Percentiles rank a stretch among this genome's conserved stretches.
Conservation (phyloP, 768 basidiomycete species). For the Agaricus sinodeliciosus region DNA sequence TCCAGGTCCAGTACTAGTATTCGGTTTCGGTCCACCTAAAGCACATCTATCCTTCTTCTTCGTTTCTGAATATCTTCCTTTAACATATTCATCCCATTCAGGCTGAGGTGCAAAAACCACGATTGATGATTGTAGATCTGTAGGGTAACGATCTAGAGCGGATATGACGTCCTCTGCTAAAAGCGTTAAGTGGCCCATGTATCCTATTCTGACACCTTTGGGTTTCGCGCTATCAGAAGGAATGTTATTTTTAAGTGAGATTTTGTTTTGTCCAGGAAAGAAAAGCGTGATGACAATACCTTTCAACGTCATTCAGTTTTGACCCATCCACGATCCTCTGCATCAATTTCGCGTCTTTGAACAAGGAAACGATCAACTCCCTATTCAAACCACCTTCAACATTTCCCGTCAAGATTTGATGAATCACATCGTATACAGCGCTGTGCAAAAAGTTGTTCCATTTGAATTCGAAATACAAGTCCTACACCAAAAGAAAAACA, state of each 20-base stretch:
- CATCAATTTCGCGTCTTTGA: constrained; percentile 81
- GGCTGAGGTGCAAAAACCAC: constrained; percentile 69
- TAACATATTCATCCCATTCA: constrained; percentile 87
- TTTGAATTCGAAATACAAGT: constrained; percentile 92
- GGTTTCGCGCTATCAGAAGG: constrained; percentile 51
- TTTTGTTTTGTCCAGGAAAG: background rate
- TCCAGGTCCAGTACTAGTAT: constrained; percentile 27
- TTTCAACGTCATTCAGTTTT: constrained; percentile 66
- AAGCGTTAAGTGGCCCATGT: constrained; percentile 95
- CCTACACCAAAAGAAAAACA: constrained; percentile 38
- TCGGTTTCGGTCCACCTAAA: constrained; percentile 82
- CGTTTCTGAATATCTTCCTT: constrained; percentile 78
- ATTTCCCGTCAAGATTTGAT: constrained; percentile 89
- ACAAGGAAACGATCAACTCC: constrained; percentile 76
- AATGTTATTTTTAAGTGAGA: background rate
- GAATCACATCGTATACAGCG: constrained; percentile 91
- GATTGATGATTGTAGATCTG: constrained; percentile 53
- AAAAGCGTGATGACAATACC: constrained; percentile 30
- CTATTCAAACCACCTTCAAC: constrained; percentile 80
- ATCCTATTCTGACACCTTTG: constrained; percentile 78
- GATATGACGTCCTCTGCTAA: constrained; percentile 93
- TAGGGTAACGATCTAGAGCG: constrained; percentile 82
- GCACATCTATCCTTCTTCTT: constrained; percentile 74
- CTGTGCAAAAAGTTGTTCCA: constrained; percentile 99
- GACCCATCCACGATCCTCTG: constrained; percentile 86